Conservation (phyloP, 179 eudicot genomes). For the Silene noctiflora region DNA sequence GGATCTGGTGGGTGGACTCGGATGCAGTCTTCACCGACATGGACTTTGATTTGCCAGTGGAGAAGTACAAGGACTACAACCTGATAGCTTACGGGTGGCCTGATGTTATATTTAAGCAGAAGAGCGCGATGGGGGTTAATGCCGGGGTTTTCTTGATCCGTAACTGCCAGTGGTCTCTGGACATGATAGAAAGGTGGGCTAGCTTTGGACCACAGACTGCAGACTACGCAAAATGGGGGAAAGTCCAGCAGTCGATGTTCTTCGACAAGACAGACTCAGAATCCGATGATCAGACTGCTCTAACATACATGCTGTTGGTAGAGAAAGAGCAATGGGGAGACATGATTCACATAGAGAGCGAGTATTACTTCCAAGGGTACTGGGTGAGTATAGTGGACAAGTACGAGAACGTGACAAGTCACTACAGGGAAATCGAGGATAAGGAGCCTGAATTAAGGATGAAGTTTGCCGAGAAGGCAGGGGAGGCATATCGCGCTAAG, state of each 20-base stretch:
- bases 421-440: constrained; percentile 25
- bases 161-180: constrained; percentile 65
- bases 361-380: constrained; percentile 44
- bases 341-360: constrained; percentile 37
- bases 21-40: constrained; percentile 53
- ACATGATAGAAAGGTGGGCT: constrained; percentile 44
- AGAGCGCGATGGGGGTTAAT: constrained; percentile 49
- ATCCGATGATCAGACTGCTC: constrained; percentile 51
- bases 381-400: constrained; percentile 37
- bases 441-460: constrained; percentile 28
- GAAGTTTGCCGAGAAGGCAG: constrained; percentile 39
- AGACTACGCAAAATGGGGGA: constrained; percentile 43
- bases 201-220: constrained; percentile 46
- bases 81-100: constrained; percentile 49
- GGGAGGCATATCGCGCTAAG: constrained; percentile 27
- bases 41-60: constrained; percentile 46
- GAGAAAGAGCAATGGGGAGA: constrained; percentile 36
- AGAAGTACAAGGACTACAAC: constrained; percentile 36
- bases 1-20: constrained; percentile 60
- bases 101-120: constrained; percentile 32
- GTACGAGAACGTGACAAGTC: constrained; percentile 27
- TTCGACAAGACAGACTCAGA: constrained; percentile 39
- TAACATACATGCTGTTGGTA: constrained; percentile 33
- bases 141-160: constrained; percentile 54
- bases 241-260: constrained; percentile 24